These are phyloP conservation scores for Rhizopus arrhizus DNA, from an alignment of 371 early-diverging fungal species.

Conservation along the genomic window DNA sequence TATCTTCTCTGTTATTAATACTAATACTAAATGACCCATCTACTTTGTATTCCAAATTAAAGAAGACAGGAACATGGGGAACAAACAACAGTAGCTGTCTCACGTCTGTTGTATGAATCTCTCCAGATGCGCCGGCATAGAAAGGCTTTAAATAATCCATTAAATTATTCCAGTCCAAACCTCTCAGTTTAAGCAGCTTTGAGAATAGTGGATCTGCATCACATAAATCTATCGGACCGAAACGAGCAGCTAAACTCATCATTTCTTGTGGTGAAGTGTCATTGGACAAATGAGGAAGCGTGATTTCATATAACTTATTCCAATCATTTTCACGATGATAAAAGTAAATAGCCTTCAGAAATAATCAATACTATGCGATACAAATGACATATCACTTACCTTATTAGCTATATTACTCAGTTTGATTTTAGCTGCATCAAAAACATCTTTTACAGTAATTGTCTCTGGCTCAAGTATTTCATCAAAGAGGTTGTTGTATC, in stretches of 20 bases:
- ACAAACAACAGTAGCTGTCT: constrained; percentile 40
- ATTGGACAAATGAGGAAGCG: constrained; percentile 9
- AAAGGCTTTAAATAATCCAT: constrained; percentile 36
- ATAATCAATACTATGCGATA: background rate
- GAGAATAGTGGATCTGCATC: constrained; percentile 26
- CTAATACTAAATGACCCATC: constrained; percentile 9
- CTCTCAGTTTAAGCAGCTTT: constrained; percentile 28
- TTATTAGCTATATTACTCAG: constrained; percentile 39
- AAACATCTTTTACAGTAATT: constrained; percentile 31
- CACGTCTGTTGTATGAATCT: constrained; percentile 20
- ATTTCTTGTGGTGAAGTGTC: constrained; percentile 12
- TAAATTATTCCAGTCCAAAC: constrained; percentile 37
- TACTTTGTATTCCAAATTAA: constrained; percentile 25
- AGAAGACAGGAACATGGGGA: constrained; percentile 36
- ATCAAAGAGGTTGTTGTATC: constrained; percentile 23
- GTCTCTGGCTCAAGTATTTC: constrained; percentile 32
- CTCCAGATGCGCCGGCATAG: constrained; percentile 37
- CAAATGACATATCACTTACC: constrained; percentile 15
- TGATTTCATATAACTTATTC: constrained; percentile 38
- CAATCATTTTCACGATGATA: constrained; percentile 40
- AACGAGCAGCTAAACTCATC: constrained; percentile 15
- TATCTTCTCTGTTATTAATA: constrained; percentile 22
- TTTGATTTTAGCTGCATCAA: constrained; percentile 32
- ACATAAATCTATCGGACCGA: constrained; percentile 25
- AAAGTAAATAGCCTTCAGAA: constrained; percentile 28